Conservation (phyloP, 257 asterid species). For the Cruciata laevipes region DNA sequence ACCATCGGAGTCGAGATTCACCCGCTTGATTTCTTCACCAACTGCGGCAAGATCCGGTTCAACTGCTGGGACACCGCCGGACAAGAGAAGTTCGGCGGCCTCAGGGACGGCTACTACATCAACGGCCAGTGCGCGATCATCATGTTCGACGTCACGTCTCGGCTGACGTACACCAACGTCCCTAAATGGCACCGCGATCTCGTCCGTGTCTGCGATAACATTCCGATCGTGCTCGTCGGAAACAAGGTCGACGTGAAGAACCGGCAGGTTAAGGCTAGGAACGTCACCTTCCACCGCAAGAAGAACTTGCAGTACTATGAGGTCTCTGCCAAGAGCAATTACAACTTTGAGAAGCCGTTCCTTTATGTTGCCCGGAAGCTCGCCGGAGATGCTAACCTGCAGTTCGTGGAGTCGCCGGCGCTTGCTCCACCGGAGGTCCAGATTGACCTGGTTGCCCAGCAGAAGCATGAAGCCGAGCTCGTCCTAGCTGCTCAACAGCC, state of each 20-base stretch:
- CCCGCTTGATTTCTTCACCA: constrained; percentile 72
- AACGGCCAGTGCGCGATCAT: constrained; percentile 91
- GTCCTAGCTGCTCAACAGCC: constrained; percentile 55
- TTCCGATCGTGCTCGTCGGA: constrained; percentile 81
- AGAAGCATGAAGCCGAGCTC: constrained; percentile 71
- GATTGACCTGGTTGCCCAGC: constrained; percentile 63
- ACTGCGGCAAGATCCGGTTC: constrained; percentile 67
- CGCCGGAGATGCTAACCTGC: constrained; percentile 70
- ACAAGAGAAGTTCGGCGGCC: constrained; percentile 88
- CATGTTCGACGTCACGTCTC: constrained; percentile 87
- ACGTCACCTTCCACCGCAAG: constrained; percentile 84
- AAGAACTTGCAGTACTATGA: constrained; percentile 86
- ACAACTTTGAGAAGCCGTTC: constrained; percentile 85
- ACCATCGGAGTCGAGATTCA: constrained; percentile 91
- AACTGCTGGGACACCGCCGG: constrained; percentile 98
- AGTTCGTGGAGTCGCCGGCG: constrained; percentile 81
- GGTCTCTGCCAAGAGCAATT: constrained; percentile 81
- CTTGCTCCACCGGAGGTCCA: constrained; percentile 89
- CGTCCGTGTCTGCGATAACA: constrained; percentile 86
- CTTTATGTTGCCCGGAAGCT: constrained; percentile 80
- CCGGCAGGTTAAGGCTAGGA: constrained; percentile 85
- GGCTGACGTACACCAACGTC: constrained; percentile 82
- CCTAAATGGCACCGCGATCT: constrained; percentile 97
- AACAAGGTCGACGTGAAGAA: constrained; percentile 90
- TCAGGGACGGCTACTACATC: constrained; percentile 85